These are phyloP conservation scores for Reticulascus tulasneorum DNA, from an alignment of 2,329 filamentous ascomycete genomes.

Conservation along the genomic window DNA sequence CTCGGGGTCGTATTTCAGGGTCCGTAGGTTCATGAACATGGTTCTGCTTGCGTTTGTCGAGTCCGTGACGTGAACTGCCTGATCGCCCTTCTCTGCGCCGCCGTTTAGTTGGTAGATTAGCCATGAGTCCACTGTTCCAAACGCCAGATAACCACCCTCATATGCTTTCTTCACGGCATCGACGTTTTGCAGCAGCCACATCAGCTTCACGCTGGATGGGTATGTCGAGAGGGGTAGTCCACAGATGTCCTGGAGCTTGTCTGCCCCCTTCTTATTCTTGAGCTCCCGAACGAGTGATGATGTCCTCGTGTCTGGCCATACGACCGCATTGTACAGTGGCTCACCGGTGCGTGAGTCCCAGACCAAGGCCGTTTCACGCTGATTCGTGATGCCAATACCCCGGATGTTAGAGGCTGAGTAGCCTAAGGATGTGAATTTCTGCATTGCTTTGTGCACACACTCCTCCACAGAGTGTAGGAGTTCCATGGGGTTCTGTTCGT, in stretches of 20 bases:
- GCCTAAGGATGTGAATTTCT: conserved; percentile 67
- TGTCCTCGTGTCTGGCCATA: conserved; percentile 86
- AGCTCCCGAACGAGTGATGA: conserved; percentile 69
- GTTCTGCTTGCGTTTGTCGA: conserved; percentile 84
- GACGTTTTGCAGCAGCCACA: conserved; percentile 75
- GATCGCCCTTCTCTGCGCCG: conserved; percentile 51
- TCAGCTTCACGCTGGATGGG: conserved; percentile 78
- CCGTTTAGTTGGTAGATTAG: conserved; percentile 81
- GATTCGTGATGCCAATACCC: conserved; percentile 82
- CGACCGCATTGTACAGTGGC: conserved; percentile 78
- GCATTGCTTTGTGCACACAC: conserved; percentile 74
- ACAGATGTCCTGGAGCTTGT: conserved; percentile 66
- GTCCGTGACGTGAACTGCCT: conserved; percentile 73
- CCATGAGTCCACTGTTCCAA: conserved; percentile 88
- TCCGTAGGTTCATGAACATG: conserved; percentile 90
- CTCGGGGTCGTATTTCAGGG: conserved; percentile 72
- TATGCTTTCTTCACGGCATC: conserved; percentile 69
- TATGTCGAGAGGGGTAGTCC: conserved; percentile 86
- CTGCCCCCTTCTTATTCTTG: conserved; percentile 62
- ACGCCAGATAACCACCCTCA: conserved; percentile 70
- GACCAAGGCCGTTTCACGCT: conserved; percentile 81
- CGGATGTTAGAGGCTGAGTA: conserved; percentile 66
- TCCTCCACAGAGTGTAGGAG: conserved; percentile 70
- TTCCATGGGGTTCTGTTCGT: conserved; percentile 81
- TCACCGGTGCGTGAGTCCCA: conserved; percentile 81